These are phyloP conservation scores for Melocanna baccifera DNA, from an alignment of 176 grass and related monocot species.

Conservation along the genomic window DNA sequence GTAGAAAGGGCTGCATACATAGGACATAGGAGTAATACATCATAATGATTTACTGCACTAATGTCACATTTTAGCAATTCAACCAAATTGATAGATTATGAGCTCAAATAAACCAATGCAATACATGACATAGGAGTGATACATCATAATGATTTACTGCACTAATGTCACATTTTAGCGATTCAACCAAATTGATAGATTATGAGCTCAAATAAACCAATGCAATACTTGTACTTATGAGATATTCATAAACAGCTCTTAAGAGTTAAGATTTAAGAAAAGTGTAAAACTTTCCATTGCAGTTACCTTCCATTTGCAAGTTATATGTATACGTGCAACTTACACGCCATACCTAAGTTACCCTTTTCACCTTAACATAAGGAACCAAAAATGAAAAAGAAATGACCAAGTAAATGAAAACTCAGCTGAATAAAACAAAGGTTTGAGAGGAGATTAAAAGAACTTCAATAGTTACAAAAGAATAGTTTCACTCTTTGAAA, in stretches of 20 bases:
- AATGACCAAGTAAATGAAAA: conserved; percentile 20
- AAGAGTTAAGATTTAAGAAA: neutral
- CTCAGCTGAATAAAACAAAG: too few relatives aligned
- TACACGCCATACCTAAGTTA: neutral
- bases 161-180: neutral
- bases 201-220: conserved; percentile 27
- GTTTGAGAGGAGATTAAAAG: too few relatives aligned
- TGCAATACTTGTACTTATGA: neutral
- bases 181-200: conserved; percentile 14
- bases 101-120: conserved; percentile 23
- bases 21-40: neutral
- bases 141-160: conserved; percentile 3
- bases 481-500: too few relatives aligned
- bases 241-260: neutral
- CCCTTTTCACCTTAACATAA: neutral
- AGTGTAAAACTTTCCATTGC: conserved; percentile 8
- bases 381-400: neutral
- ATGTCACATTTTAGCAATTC: neutral
- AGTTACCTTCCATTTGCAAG: too few relatives aligned
- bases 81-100: conserved; percentile 16
- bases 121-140: neutral
- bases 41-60: neutral
- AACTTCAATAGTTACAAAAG: too few relatives aligned
- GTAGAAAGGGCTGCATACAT: conserved; percentile 4
- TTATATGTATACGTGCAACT: too few relatives aligned